Base-by-base conservation (phyloP, 2,329 filamentous ascomycete species). In the Aschersonia sp. region DNA sequence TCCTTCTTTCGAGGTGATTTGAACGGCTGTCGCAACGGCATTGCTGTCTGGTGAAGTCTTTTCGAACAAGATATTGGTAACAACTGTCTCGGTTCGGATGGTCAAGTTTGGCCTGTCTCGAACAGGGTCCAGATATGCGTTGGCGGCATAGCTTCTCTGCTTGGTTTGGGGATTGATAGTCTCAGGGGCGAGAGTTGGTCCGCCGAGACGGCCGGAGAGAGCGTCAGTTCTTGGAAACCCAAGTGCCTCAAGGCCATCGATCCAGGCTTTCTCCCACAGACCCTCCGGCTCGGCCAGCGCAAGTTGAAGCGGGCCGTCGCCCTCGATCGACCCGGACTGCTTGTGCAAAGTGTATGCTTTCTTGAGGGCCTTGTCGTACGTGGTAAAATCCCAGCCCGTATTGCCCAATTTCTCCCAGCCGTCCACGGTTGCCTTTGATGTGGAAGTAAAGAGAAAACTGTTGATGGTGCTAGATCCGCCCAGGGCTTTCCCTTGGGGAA, bases 381-480 rank as follows among this genome's bases (percentile, higher is more conserved):
- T 45, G 10, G 56, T 50, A 32, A 50, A 59, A 41, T 54, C 50
- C 58, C 58, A 60, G 22, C 56, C 56, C 1, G 51, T 40, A 43
- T 60, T 60, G 12, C 58, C 58, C 6, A 59, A 51, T 1, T 48
- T 45, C n/a, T 45, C 51, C 58, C 57, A 60, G 4, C 53, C 53
- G 40, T 60, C 54, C n/a, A 57, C 12, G n/a, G 48, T 44, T 9
- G 40, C 49, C 11, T 41, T 45, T 2, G 50, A 51, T 22, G 54
- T 48, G 39, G 53, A 50, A 0, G 54, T 22, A 32, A 51, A 30
- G 47, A 54, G 46, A 43, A 72, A 76, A 56, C 78, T 80, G 58
- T 81, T 81, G 44, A 77, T 56, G 43, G 66, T 71, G 1, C 66
- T 71, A 48, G 70, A 73, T 29, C 76, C 76, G 43, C 76, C 76